Evolutionary conservation across 352 stramenopile species (phyloP), one percentile per base, ranked within the genome.

Genomic region (Pythium myriotylum): DNA sequence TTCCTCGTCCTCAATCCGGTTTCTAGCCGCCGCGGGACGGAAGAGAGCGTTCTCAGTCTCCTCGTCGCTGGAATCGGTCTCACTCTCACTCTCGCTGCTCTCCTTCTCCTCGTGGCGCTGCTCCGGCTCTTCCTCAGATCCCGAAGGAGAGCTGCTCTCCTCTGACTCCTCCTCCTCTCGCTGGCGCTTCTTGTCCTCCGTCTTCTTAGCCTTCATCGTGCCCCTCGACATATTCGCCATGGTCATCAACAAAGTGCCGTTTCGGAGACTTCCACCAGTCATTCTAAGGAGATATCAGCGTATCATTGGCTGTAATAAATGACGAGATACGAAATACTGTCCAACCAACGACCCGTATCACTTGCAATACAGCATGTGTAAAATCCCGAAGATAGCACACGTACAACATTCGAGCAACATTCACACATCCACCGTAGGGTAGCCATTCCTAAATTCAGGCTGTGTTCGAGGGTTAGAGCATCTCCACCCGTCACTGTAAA

Each of bases 21-120:
- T 52, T 41, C 59, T 37, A 14, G 37, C 46, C 10, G 32, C 14
- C 4, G 72, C 77, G 7, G 80, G 81, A 35, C 83, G 83, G 67
- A 93, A 93, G 49, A 92, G 74, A n/a, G 81, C 70, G 48, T 89
- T 89, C 64, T 92, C 81, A 8, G 81, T 84, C 59, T 92, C 81
- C 23, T 88, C 75, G 23, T 70, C 62, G 29, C 27, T 43, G 22
- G 23, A n/a, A 40, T 29, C 26, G 6, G 52, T 51, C 16, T 62
- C 50, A 17, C 40, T 43, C n/a, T 66, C 42, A 29, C 47, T 59
- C 12, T 50, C 61, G 46, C 26, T 50, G 14, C 20, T 46, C 12
- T 43, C 12, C 8, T 6, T n/a, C 17, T 56, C 16, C 41, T 47
- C 22, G n/a, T 47, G 29, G 29, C 40, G 45, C 35, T 60, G 50